These are phyloP conservation scores for Exophiala spinifera DNA, from an alignment of 2,329 filamentous ascomycete species.

Conservation along the genomic window DNA sequence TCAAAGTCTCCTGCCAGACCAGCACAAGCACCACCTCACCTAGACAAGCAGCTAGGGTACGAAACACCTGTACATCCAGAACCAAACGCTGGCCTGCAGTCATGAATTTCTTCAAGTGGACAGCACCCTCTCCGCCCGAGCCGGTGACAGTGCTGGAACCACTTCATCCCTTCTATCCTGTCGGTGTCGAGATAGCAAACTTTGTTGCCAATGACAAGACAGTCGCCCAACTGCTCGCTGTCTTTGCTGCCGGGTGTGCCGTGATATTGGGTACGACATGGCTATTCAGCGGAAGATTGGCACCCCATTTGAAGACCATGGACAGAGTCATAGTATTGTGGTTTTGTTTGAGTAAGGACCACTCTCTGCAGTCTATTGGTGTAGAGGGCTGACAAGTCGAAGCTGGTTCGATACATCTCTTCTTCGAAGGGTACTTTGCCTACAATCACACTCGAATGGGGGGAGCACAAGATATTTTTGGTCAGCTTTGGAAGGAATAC, in stretches of 20 bases:
- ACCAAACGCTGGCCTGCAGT: background rate
- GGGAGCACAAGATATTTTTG: slow-evolving; percentile 67
- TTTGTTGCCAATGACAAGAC: slow-evolving; percentile 66
- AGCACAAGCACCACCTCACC: no score
- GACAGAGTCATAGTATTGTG: slow-evolving; percentile 66
- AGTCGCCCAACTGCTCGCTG: slow-evolving; percentile 56
- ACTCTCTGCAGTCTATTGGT: background rate
- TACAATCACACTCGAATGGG: slow-evolving; percentile 65
- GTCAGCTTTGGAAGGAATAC: slow-evolving; percentile 93
- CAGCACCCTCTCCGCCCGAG: slow-evolving; percentile 1
- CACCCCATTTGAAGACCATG: slow-evolving; percentile 50
- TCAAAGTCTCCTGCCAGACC: no score
- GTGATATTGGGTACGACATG: slow-evolving; percentile 59
- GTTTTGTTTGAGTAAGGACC: slow-evolving; percentile 67
- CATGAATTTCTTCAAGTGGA: slow-evolving; percentile 15
- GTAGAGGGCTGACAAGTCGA: slow-evolving; percentile 15
- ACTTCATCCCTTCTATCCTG: slow-evolving; percentile 70
- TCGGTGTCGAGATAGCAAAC: slow-evolving; percentile 57
- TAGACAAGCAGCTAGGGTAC: no score
- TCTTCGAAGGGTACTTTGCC: slow-evolving; percentile 85
- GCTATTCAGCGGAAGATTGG: slow-evolving; percentile 50
- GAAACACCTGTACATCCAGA: no score
- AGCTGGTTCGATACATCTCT: slow-evolving; percentile 62
- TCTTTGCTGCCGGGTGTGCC: slow-evolving; percentile 57
- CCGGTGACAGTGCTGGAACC: slow-evolving; percentile 14